Evolutionary conservation across 345 rosid species (phyloP), one percentile per base, ranked within the genome.

Genomic region (Brassica rapa): DNA sequence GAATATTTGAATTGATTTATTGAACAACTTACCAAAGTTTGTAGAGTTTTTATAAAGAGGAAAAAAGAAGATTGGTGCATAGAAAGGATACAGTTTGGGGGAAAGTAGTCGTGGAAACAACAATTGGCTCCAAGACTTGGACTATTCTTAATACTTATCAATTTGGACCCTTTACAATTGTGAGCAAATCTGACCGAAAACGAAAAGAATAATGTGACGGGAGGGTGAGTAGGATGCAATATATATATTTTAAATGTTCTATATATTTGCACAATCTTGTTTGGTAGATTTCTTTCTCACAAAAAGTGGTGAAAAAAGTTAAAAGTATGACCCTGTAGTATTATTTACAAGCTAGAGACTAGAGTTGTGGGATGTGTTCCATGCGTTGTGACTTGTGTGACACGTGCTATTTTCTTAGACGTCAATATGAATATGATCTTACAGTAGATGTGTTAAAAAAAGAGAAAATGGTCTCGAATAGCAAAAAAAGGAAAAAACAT

Each of bases 81-180:
- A 61, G 8, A 76, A 61, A 69, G 4, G 55, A 15, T 70, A 32
- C 55, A 62, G 21, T 51, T 70, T 51, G 43, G 49, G 80, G 43
- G 23, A 35, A 78, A 71, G 77, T 29, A 57, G 68, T 78, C 81
- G 81, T 78, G 77, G 81, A 65, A 72, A 78, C 77, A 66, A 78
- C 77, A 51, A 78, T 71, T 72, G 77, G 77, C 61, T 72, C 29
- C 27, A 29, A 65, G 81, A 78, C 72, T 71, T 56, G 76, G 66
- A 77, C 67, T 77, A 77, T 77, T 49, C 75, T 57, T 41, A 35
- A 76, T 68, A 46, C 29, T 27, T 60, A 59, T 76, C 46, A 62
- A 63, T 53, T 62, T 70, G 65, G 70, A 15, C 56, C 55, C 80
- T 70, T 70, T 35, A 53, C 57, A 70, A 24, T 16, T 70, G 46